phyloP scores from a whole-genome alignment of 768 basidiomycete species.

The Auricularia sp. region DNA sequence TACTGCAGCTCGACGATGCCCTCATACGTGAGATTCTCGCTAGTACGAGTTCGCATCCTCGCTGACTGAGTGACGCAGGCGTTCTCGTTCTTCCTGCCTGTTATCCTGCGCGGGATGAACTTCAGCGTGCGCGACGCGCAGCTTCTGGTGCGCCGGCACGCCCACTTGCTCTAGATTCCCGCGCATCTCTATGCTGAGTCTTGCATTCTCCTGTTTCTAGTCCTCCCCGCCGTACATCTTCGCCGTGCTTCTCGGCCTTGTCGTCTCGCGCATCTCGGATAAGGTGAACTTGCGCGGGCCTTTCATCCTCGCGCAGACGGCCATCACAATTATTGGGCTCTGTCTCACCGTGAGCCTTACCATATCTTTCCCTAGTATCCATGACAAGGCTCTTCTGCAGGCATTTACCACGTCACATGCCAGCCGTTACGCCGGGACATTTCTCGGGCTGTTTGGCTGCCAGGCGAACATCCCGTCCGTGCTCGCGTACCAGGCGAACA shows the following conservation, averaged over 20 bases:
- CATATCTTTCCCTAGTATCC: no score
- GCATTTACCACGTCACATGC: background rate
- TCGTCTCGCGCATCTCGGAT: slow-evolving; percentile 13
- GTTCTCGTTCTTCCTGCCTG: slow-evolving; percentile 18
- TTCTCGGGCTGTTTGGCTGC: slow-evolving; percentile 6
- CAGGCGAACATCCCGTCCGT: background rate
- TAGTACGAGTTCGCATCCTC: background rate
- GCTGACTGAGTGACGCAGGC: background rate
- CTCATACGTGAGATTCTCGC: background rate
- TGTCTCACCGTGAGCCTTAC: slow-evolving; percentile 4
- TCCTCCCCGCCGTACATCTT: slow-evolving; percentile 18
- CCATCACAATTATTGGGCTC: slow-evolving; percentile 14
- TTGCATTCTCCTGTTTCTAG: slow-evolving; percentile 14
- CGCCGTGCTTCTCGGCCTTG: slow-evolving; percentile 15
- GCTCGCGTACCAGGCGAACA: slow-evolving; percentile 12
- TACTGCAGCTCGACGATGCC: background rate
- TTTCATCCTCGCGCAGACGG: slow-evolving; percentile 14
- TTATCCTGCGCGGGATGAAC: slow-evolving; percentile 15
- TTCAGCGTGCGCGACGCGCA: slow-evolving; percentile 13
- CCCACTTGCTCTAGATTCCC: background rate
- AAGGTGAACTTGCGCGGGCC: slow-evolving; percentile 15
- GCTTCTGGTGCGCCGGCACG: slow-evolving; percentile 15
- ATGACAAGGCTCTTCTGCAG: background rate
- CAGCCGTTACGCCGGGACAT: slow-evolving; percentile 4
- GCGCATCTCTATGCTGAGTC: slow-evolving; percentile 8